These are phyloP conservation scores for Alopecurus myosuroides DNA, from an alignment of 176 grass and related monocot species.

Conservation along the genomic window DNA sequence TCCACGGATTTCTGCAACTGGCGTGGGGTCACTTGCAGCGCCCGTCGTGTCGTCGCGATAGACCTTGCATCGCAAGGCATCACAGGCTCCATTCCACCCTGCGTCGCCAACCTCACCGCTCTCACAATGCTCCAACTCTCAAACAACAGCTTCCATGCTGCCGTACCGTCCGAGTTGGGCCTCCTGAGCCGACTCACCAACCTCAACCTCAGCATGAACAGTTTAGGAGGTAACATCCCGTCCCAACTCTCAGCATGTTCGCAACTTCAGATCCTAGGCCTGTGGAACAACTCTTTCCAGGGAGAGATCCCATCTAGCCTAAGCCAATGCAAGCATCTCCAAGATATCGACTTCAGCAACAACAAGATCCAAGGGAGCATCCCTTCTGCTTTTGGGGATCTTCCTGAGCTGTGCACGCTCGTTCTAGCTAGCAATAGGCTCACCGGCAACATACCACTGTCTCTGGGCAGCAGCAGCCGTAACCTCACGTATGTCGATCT, in stretches of 20 bases:
- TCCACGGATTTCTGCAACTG: slow-evolving; percentile 34
- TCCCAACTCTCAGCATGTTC: slow-evolving; percentile 22
- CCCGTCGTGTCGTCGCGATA: background rate
- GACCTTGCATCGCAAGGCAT: slow-evolving; percentile 27
- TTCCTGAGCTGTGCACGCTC: slow-evolving; percentile 25
- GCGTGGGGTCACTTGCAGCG: slow-evolving; percentile 33
- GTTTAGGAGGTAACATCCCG: slow-evolving; percentile 39
- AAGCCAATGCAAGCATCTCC: slow-evolving; percentile 15
- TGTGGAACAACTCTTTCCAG: slow-evolving; percentile 25
- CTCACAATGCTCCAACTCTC: slow-evolving; percentile 36
- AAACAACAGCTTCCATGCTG: slow-evolving; percentile 28
- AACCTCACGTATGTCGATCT: slow-evolving; percentile 21
- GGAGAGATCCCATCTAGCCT: slow-evolving; percentile 38
- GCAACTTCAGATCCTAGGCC: slow-evolving; percentile 18
- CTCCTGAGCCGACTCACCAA: slow-evolving; percentile 20
- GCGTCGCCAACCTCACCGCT: slow-evolving; percentile 29
- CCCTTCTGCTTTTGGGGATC: slow-evolving; percentile 29
- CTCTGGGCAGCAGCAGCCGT: slow-evolving; percentile 12
- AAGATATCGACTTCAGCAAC: slow-evolving; percentile 24
- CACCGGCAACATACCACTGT: background rate
- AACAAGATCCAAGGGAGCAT: slow-evolving; percentile 49
- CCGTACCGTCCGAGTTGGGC: slow-evolving; percentile 36
- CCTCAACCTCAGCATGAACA: slow-evolving; percentile 60
- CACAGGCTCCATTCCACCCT: slow-evolving; percentile 30
- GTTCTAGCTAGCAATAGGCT: slow-evolving; percentile 15